phyloP scores from a whole-genome alignment of 2,329 filamentous ascomycete genomes.

The Knufia fluminis region DNA sequence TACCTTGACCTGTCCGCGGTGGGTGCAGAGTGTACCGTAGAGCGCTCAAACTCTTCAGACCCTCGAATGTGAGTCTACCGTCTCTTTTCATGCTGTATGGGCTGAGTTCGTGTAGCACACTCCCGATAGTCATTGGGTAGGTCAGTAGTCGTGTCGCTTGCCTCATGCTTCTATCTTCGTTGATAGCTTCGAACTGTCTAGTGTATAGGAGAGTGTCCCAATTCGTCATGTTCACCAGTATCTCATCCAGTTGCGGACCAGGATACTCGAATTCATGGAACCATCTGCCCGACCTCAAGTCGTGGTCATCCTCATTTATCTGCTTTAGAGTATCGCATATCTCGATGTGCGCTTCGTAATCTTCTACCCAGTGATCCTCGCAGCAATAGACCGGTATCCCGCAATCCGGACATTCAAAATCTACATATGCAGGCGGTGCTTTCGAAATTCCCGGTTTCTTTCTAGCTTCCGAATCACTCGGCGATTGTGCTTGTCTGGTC shows the following conservation, averaged over 20 bases:
- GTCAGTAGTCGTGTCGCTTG: slow-evolving; percentile 90
- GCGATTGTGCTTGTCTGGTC: slow-evolving; percentile 58
- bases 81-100: slow-evolving; percentile 73
- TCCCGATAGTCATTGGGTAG: slow-evolving; percentile 85
- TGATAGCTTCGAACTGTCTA: slow-evolving; percentile 80
- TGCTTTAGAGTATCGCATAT: slow-evolving; percentile 85
- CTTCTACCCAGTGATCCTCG: slow-evolving; percentile 89
- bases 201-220: slow-evolving; percentile 92
- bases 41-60: slow-evolving; percentile 85
- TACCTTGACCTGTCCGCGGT: slow-evolving; percentile 65
- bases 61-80: slow-evolving; percentile 73
- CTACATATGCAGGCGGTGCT: slow-evolving; percentile 65
- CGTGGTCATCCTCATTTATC: slow-evolving; percentile 97
- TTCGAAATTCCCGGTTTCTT: slow-evolving; percentile 41
- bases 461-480: slow-evolving; percentile 53
- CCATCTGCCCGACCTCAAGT: slow-evolving; percentile 77
- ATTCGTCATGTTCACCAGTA: slow-evolving; percentile 91
- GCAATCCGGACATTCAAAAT: slow-evolving; percentile 94
- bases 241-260: slow-evolving; percentile 80
- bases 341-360: slow-evolving; percentile 86
- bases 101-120: slow-evolving; percentile 85
- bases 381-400: slow-evolving; percentile 89
- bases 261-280: slow-evolving; percentile 94
- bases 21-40: slow-evolving; percentile 91
- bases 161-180: slow-evolving; percentile 80